phyloP scores from a whole-genome alignment of 768 basidiomycete genomes.

The Boletus vinaceobasis region DNA sequence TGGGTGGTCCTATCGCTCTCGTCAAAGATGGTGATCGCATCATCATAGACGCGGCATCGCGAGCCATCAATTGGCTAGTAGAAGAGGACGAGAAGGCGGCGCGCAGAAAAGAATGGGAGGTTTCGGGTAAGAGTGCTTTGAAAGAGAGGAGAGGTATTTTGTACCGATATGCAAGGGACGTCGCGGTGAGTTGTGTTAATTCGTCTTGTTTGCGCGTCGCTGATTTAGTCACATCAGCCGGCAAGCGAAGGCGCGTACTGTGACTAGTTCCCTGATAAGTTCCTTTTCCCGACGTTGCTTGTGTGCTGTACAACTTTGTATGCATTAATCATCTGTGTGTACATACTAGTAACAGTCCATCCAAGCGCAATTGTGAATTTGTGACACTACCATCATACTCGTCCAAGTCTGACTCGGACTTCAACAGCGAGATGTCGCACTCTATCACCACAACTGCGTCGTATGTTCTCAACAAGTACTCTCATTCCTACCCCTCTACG shows the following conservation, averaged over 20 bases:
- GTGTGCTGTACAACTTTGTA: neutral
- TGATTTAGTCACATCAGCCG: constrained; percentile 45
- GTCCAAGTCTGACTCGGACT: neutral
- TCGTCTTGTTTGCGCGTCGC: neutral
- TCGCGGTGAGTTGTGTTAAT: constrained; percentile 65
- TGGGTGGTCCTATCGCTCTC: constrained; percentile 86
- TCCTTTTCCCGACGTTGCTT: neutral
- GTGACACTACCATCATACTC: neutral
- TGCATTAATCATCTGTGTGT: constrained; percentile 1
- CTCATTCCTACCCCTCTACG: constrained; percentile 52
- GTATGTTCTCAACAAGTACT: constrained; percentile 62
- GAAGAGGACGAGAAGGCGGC: constrained; percentile 59
- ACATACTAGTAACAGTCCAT: constrained; percentile 8
- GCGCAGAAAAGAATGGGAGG: constrained; percentile 68
- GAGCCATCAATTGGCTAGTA: constrained; percentile 71
- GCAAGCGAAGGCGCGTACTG: constrained; percentile 81
- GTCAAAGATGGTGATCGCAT: constrained; percentile 81
- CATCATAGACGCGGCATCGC: constrained; percentile 63
- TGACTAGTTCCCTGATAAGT: constrained; percentile 44
- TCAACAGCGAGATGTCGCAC: constrained; percentile 24
- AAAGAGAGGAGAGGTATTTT: constrained; percentile 74
- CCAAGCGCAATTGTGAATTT: neutral
- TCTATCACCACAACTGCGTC: constrained; percentile 54
- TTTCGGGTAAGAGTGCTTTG: constrained; percentile 56
- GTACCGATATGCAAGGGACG: constrained; percentile 79